phyloP scores from a whole-genome alignment of 805 yeast genomes.

The Ogataea pini region DNA sequence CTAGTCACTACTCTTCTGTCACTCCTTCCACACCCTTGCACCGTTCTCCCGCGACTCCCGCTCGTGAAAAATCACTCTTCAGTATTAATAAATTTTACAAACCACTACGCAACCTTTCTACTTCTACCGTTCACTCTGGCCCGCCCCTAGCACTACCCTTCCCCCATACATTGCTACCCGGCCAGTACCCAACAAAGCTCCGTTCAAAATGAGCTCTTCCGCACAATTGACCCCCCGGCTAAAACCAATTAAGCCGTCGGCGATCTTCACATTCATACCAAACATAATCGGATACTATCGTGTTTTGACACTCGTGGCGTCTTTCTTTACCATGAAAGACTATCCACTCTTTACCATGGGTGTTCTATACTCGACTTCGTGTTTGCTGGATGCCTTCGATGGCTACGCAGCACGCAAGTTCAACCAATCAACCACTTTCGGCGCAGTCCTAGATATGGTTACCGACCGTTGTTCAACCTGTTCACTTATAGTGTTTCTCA shows the following conservation, averaged over 20 bases:
- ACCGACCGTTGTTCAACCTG: conserved; percentile 97
- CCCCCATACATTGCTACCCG: not conserved
- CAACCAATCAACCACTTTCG: conserved; percentile 87
- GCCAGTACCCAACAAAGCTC: not conserved
- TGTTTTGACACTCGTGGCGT: conserved; percentile 76
- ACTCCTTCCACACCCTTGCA: conserved; percentile 1
- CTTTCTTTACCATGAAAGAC: conserved; percentile 77
- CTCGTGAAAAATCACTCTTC: conserved; percentile 1
- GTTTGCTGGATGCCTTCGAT: conserved; percentile 92
- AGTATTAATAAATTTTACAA: not conserved
- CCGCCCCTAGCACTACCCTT: not conserved
- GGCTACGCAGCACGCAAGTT: conserved; percentile 91
- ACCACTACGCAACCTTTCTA: too few species aligned
- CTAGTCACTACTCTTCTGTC: not conserved
- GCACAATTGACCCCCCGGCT: conserved; percentile 1
- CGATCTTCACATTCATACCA: conserved; percentile 80
- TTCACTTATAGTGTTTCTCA: conserved; percentile 83
- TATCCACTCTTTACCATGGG: conserved; percentile 79
- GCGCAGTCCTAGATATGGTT: conserved; percentile 98
- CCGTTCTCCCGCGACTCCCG: conserved; percentile 1
- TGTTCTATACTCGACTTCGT: conserved; percentile 77
- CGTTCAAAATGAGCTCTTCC: not conserved
- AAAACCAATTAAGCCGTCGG: conserved; percentile 19
- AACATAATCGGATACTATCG: conserved; percentile 89
- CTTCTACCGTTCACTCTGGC: not conserved